phyloP scores from a whole-genome alignment of 768 basidiomycete genomes.

The Nevesoporus exiguus region DNA sequence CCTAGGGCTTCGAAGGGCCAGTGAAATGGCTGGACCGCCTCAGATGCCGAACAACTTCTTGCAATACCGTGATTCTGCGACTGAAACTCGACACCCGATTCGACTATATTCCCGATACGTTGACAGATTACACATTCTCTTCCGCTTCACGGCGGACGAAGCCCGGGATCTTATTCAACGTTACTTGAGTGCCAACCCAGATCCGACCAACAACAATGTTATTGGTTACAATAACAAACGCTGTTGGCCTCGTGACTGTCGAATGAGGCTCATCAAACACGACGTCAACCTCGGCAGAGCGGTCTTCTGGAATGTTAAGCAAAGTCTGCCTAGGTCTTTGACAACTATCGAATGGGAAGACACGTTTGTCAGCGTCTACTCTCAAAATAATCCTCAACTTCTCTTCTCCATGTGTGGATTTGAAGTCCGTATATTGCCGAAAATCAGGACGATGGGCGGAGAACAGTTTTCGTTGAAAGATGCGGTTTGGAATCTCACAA shows the following conservation, averaged over 20 bases:
- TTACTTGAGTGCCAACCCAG: slow-evolving; percentile 95
- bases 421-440: slow-evolving; percentile 95
- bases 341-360: slow-evolving; percentile 99
- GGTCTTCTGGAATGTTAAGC: slow-evolving; percentile 99
- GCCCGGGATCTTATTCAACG: slow-evolving; percentile 96
- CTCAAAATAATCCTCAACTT: slow-evolving; percentile 95
- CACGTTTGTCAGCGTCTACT: slow-evolving; percentile 95
- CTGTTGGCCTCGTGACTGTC: slow-evolving; percentile 98
- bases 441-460: slow-evolving; percentile 91
- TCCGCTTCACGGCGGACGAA: slow-evolving; percentile 97
- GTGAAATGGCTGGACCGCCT: slow-evolving; percentile 98
- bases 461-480: slow-evolving; percentile 97
- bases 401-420: slow-evolving; percentile 99
- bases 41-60: slow-evolving; percentile 98
- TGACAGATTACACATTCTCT: slow-evolving; percentile 91
- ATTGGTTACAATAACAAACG: slow-evolving; percentile 99
- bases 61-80: slow-evolving; percentile 92
- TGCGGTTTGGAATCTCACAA: slow-evolving; percentile 94
- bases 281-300: slow-evolving; percentile 98
- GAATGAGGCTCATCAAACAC: slow-evolving; percentile 98
- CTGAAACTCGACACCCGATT: slow-evolving; percentile 97
- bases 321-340: slow-evolving; percentile 89
- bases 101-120: slow-evolving; percentile 96
- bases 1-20: slow-evolving; percentile 94
- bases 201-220: slow-evolving; percentile 98